These are phyloP conservation scores for Tilletia setariae DNA, from an alignment of 1,284 basidiomycete species.

Conservation along the genomic window DNA sequence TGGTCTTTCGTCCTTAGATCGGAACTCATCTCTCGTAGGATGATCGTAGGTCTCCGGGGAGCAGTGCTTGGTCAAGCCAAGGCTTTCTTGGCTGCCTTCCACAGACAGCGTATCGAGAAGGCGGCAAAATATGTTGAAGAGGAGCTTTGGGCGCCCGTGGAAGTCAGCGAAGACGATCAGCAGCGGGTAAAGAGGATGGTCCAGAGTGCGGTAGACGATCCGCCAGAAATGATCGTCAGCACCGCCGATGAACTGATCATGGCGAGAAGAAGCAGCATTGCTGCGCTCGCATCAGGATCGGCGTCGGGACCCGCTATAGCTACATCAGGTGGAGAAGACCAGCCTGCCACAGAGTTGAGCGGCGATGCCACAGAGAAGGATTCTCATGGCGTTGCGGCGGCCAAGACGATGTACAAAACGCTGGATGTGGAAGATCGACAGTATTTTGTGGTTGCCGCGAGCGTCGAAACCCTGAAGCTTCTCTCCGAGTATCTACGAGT, in stretches of 20 bases:
- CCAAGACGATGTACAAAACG: constrained; percentile 61
- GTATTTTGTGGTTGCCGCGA: constrained; percentile 62
- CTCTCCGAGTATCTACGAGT: constrained; percentile 82
- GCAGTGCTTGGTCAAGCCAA: constrained; percentile 66
- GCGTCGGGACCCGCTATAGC: not conserved
- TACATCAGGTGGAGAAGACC: not conserved
- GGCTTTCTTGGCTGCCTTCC: constrained; percentile 78
- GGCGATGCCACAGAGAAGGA: not conserved
- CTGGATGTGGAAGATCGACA: constrained; percentile 72
- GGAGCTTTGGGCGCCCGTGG: constrained; percentile 79
- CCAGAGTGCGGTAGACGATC: constrained; percentile 76
- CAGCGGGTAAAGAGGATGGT: constrained; percentile 71
- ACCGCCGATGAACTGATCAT: constrained; percentile 12
- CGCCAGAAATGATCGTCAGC: constrained; percentile 59
- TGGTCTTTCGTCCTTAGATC: constrained; percentile 86
- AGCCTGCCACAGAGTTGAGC: not conserved
- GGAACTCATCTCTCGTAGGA: constrained; percentile 77
- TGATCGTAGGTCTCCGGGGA: constrained; percentile 57
- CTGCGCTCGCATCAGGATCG: not conserved
- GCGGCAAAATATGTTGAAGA: constrained; percentile 88
- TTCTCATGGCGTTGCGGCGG: not conserved
- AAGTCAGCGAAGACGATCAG: constrained; percentile 69
- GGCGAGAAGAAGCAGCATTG: constrained; percentile 10
- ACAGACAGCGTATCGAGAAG: constrained; percentile 73
- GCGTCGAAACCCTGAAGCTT: constrained; percentile 68